phyloP scores from a whole-genome alignment of 352 stramenopile species.

The Pythium biforme region DNA sequence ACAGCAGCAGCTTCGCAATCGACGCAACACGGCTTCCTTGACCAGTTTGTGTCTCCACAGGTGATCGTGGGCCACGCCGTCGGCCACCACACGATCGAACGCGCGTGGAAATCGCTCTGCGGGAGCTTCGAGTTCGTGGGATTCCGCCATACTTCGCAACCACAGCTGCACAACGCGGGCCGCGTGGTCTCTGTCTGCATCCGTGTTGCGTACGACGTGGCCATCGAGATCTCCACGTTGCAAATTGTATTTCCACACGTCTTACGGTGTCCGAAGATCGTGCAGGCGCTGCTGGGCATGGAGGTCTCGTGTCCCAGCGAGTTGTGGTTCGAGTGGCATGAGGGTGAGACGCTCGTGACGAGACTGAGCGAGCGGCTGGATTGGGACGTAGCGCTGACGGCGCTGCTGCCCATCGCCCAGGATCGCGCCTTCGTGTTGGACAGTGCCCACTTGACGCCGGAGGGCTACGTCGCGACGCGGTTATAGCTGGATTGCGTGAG shows the following conservation, averaged over 20 bases:
- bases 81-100: not conserved
- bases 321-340: constrained; percentile 10
- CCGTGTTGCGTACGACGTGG: constrained; percentile 9
- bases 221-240: constrained; percentile 9
- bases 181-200: not conserved
- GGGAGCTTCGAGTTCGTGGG: constrained; percentile 7
- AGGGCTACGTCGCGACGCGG: too few relatives aligned
- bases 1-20: too few relatives aligned
- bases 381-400: constrained; percentile 16
- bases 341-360: not conserved
- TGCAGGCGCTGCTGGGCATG: not conserved
- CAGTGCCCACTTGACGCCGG: not conserved
- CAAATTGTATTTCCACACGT: constrained; percentile 15
- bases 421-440: constrained; percentile 10
- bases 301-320: constrained; percentile 10
- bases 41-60: not conserved
- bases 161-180: not conserved
- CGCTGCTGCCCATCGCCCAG: not conserved
- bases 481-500: too few relatives aligned
- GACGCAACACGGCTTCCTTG: constrained; percentile 2
- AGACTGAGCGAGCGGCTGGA: constrained; percentile 11
- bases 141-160: not conserved
- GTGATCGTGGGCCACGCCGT: not conserved
- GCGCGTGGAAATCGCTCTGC: not conserved
- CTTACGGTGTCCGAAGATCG: not conserved